These are phyloP conservation scores for Rosa persica DNA, from an alignment of 306 rosid genomes.

Conservation along the genomic window DNA sequence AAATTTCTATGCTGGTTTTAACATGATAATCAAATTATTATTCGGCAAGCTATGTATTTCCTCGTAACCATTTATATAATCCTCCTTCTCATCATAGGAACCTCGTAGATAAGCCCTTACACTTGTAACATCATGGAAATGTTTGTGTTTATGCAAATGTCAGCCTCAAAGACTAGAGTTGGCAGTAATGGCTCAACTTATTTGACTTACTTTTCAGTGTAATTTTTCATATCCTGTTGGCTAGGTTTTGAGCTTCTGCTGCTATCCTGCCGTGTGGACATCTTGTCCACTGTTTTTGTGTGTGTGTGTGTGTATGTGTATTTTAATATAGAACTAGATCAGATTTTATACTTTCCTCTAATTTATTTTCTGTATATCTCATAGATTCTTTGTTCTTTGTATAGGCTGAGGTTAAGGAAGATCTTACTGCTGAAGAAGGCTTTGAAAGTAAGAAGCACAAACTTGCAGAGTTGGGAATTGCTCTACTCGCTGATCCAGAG, in stretches of 20 bases:
- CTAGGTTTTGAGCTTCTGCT: neutral
- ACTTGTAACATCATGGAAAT: neutral
- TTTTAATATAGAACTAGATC: neutral
- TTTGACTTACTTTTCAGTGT: neutral
- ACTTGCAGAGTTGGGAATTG: constrained; percentile 92
- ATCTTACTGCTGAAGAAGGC: constrained; percentile 77
- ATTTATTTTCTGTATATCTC: constrained; percentile 20
- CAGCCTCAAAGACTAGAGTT: constrained; percentile 2
- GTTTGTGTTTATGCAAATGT: neutral
- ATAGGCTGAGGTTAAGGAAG: constrained; percentile 89
- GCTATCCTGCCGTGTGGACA: neutral
- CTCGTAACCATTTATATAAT: neutral
- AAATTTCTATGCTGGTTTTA: neutral
- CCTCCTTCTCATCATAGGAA: neutral
- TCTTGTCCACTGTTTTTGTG: neutral
- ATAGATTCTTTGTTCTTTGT: constrained; percentile 13
- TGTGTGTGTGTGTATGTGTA: neutral
- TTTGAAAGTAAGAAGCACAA: constrained; percentile 78
- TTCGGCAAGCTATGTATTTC: neutral
- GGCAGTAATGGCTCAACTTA: neutral
- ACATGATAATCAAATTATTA: neutral
- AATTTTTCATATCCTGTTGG: neutral
- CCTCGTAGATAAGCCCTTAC: neutral
- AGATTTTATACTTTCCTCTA: constrained; percentile 12
- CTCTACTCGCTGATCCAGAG: constrained; percentile 78